Evolutionary conservation across 129 eudicot genomes (phyloP), one percentile per base, ranked within the genome.

Genomic region (Pseudognaphalium luteoalbum): DNA sequence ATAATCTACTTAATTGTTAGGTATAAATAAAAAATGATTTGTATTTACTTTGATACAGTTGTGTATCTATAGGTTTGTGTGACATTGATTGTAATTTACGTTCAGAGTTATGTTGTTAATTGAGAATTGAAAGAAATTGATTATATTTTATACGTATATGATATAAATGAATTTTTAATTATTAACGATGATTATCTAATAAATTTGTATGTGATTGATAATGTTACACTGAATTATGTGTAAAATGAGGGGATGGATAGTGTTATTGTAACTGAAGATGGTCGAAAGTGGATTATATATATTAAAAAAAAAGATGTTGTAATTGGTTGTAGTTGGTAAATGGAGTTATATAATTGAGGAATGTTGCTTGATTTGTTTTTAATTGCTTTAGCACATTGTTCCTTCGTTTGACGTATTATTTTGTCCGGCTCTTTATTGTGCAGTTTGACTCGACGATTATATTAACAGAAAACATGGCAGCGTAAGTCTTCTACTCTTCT

Each of bases 391-490:
- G 7, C 70, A 0, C 19, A 8, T 3, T 41, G 67, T 66, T 73
- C 16, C 29, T 56, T 28, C 42, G 22, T 9, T 70, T 80, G 83
- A 80, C 59, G 2, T 65, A 7, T 7, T 29, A 25, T 64, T 65
- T 29, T 44, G 16, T 8, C 73, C 11, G 3, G 1, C 39, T 41
- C 15, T 11, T 47, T 19, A 2, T 32, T 42, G n/a, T 16, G 33
- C 76, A 74, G 84, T 50, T 73, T 39, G 11, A 32, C 41, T 42
- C 34, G 66, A 74, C 68, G 71, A 80, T 79, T 57, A 47, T 41
- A 25, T 80, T 75, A 68, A 58, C 76, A 37, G 16, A 58, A 74
- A 74, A 58, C 42, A 80, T 80, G 84, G 84, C 83, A 29, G 83
- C 57, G 84, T 80, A 80, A 74, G 84, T 74, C 6, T 7, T 39